Evolutionary conservation across 2,329 filamentous ascomycete species (phyloP), one percentile per base, ranked within the genome.

Genomic region (Boeremia exigua): DNA sequence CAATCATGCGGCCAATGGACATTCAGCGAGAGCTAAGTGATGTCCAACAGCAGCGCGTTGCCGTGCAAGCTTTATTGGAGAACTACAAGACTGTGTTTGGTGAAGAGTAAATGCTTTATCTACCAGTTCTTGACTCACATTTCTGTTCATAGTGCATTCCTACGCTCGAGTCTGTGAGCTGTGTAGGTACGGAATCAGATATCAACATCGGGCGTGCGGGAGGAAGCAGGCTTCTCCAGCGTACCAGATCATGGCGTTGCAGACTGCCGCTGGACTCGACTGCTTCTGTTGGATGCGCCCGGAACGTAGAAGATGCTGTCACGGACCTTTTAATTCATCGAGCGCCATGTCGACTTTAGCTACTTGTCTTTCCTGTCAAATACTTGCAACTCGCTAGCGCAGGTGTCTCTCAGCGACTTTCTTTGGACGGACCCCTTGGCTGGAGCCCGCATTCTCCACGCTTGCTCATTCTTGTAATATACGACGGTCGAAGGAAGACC

Each of bases 1-100:
- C 95, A 1, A 96, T 99, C 66, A 96, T 99, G 91, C 86, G 94
- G 65, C 92, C 96, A 53, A 84, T 88, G 71, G 94, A 89, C 69
- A 85, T 98, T 58, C 92, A 96, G 75, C 88, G 92, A 58, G 95
- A 99, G 76, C 96, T 99, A 87, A 94, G 88, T 28, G 95, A 99
- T 73, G 96, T 96, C 82, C 90, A 95, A 73, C 85, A 88, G 66
- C 97, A 98, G 83, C 96, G 96, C 67, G 84, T 89, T 61, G 92
- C 92, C 6, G 88, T 98, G 63, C 93, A 96, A 78, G 96, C 95
- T 68, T 82, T 99, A 71, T 89, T 98, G 62, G 94, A 98, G 74
- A 90, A 96, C 75, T 92, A 90, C 73, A 85, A 91, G 68, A 85
- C 84, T 65, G 90, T 97, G 58, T 98, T 97, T 48, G 68, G 71